Evolutionary conservation across 768 basidiomycete genomes (phyloP).

Genomic region (Boletellus ananas): DNA sequence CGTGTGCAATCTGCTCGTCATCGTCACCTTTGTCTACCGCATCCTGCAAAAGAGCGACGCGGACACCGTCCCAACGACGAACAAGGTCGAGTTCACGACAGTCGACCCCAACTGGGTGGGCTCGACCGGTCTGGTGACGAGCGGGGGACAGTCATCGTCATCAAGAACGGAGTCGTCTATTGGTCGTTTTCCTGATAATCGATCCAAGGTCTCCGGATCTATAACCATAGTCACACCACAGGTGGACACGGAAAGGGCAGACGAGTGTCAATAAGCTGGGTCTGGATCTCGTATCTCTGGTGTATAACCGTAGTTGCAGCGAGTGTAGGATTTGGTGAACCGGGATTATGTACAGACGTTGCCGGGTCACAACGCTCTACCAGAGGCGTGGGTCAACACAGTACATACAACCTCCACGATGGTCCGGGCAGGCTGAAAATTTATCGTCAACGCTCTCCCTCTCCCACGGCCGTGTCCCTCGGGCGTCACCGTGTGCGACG

Average conservation of each 20-base stretch:
- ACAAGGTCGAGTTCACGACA: constrained; percentile 13
- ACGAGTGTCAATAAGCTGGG: neutral
- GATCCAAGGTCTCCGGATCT: neutral
- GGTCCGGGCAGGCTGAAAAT: neutral
- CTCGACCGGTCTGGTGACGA: constrained; percentile 2
- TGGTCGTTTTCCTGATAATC: constrained; percentile 8
- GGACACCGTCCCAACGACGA: neutral
- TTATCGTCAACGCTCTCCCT: neutral
- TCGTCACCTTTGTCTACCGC: constrained; percentile 19
- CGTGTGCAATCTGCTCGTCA: constrained; percentile 26
- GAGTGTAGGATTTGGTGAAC: too few species aligned
- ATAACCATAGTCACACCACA: neutral
- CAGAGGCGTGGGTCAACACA: too few species aligned
- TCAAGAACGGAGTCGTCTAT: constrained; percentile 1
- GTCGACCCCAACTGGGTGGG: constrained; percentile 4
- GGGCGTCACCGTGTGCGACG: neutral
- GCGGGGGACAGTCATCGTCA: neutral
- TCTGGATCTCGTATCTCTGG: too few species aligned
- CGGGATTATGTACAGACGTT: too few species aligned
- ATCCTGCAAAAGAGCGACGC: constrained; percentile 1
- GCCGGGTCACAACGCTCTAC: too few species aligned
- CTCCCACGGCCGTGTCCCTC: neutral
- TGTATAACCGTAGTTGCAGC: neutral
- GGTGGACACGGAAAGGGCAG: neutral
- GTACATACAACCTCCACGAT: too few species aligned